Conservation (phyloP, 768 basidiomycete genomes). For the Termitomyces sp. region DNA sequence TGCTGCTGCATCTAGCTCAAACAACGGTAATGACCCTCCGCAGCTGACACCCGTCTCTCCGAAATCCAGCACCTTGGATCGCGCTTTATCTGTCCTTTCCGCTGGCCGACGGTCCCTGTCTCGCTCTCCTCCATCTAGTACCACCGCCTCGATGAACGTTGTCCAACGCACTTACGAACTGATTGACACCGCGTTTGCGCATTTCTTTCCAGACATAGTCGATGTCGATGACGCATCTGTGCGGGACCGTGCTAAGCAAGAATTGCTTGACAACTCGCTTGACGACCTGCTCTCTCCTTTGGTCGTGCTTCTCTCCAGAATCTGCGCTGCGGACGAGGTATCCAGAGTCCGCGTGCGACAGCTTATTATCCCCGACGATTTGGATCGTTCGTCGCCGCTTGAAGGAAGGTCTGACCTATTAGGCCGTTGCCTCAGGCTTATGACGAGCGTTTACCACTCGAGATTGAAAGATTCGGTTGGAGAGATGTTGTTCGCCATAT, state of each 20-base stretch:
- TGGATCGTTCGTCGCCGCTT: conserved; percentile 76
- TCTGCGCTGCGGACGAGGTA: conserved; percentile 60
- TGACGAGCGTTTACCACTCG: conserved; percentile 68
- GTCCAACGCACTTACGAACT: conserved; percentile 64
- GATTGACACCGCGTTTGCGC: conserved; percentile 49
- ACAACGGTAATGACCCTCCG: conserved; percentile 36
- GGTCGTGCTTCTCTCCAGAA: conserved; percentile 64
- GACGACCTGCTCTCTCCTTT: conserved; percentile 81
- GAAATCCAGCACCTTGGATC: conserved; percentile 47
- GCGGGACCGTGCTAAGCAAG: conserved; percentile 43
- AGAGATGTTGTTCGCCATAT: conserved; percentile 82
- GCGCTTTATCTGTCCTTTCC: conserved; percentile 49
- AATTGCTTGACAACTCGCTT: conserved; percentile 47
- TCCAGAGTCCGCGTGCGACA: conserved; percentile 53
- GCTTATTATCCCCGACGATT: conserved; percentile 67
- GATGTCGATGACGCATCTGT: conserved; percentile 64
- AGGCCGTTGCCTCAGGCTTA: conserved; percentile 74
- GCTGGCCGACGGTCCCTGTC: conserved; percentile 48
- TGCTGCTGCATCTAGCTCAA: conserved; percentile 20
- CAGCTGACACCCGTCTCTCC: conserved; percentile 18
- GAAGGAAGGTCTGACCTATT: conserved; percentile 70
- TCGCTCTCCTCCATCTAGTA: conserved; percentile 39
- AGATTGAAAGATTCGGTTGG: conserved; percentile 74
- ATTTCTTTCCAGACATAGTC: conserved; percentile 62
- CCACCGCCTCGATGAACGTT: conserved; percentile 36